Base-by-base conservation (phyloP, 805 yeast species). In the Sugiyamaella smithiae region DNA sequence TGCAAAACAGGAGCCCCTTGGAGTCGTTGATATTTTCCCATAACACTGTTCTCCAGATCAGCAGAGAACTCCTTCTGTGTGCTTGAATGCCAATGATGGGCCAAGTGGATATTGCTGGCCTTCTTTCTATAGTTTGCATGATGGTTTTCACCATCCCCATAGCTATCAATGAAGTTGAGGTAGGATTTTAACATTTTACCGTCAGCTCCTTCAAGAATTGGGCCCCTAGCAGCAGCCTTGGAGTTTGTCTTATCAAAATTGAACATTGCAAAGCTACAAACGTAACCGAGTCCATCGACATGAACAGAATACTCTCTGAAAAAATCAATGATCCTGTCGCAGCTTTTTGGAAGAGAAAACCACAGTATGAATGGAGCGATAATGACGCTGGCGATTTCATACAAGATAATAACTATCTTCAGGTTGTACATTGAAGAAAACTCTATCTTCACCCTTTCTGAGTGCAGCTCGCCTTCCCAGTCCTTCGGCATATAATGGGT, bases 271-370 rank as follows among this genome's bases (percentile, higher is more conserved):
- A 84, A 88, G 25, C 88, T 83, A 62, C 98, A 91, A 32, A 93
- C 96, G 61, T 90, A 85, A 0, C 99, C 99, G 35, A 93, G 71
- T 0, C 97, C 98, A 68, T 90, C 97, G 42, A 90, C 88, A 64
- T 91, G 93, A 9, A 89, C 82, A 9, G 96, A 82, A 57, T 80
- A 84, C 51, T 91, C 97, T 48, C 98, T 71, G 65, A 91, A 88
- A 61, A 93, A 93, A 62, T 93, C 98, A 26, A 93, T 78, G 40
- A 93, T 85, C 23, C 80, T 74, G 24, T 85, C 90, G 11, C 91
- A 72, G 22, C 81, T 75, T 44, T 76, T 75, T 2, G 97, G 88
- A 23, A 93, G 70, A 16, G 88, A 80, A 61, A 84, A 81, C 85
- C 96, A 89, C 16, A 93, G 69, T n/a, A 93, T 79, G 53, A 89